These are phyloP conservation scores for Phytopythium cucurbitacearum DNA, from an alignment of 352 stramenopile species.

Conservation along the genomic window DNA sequence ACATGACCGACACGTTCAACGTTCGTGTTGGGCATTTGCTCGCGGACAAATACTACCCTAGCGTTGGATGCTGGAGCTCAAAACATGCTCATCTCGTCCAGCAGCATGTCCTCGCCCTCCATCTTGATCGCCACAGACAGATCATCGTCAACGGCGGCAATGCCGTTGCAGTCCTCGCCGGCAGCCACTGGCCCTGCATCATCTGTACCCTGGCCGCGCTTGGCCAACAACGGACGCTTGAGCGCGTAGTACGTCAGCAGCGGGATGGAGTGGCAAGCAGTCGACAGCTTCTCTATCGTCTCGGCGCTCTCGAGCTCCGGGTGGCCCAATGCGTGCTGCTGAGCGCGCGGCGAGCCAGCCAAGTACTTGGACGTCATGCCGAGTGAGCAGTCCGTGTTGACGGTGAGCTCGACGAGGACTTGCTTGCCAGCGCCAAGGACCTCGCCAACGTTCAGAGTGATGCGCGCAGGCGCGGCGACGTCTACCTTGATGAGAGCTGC, in stretches of 20 bases:
- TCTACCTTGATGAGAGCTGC: conserved; percentile 78
- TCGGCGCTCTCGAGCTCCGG: conserved; percentile 33
- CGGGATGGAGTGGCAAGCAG: conserved; percentile 69
- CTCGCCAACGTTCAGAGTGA: conserved; percentile 75
- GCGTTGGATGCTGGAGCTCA: conserved; percentile 20
- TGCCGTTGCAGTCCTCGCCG: conserved; percentile 70
- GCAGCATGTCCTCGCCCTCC: conserved; percentile 75
- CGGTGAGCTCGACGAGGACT: conserved; percentile 67
- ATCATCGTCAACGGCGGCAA: conserved; percentile 68
- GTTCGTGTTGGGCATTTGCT: conserved; percentile 1
- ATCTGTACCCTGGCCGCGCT: conserved; percentile 2
- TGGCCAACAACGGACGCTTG: conserved; percentile 36
- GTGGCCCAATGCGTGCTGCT: conserved; percentile 10
- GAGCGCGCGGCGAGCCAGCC: conserved; percentile 18
- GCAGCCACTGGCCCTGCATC: conserved; percentile 8
- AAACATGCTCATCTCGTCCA: conserved; percentile 87
- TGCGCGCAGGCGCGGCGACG: conserved; percentile 64
- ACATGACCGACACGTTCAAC: background rate
- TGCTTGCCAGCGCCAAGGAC: conserved; percentile 47
- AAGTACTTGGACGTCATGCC: conserved; percentile 62
- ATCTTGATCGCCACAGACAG: conserved; percentile 77
- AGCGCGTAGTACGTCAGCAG: conserved; percentile 75
- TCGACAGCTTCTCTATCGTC: conserved; percentile 45
- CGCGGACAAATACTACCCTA: conserved; percentile 14
- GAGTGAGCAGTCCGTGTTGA: conserved; percentile 58